phyloP scores from a whole-genome alignment of 768 basidiomycete species.

The Phanerochaete carnosa region DNA sequence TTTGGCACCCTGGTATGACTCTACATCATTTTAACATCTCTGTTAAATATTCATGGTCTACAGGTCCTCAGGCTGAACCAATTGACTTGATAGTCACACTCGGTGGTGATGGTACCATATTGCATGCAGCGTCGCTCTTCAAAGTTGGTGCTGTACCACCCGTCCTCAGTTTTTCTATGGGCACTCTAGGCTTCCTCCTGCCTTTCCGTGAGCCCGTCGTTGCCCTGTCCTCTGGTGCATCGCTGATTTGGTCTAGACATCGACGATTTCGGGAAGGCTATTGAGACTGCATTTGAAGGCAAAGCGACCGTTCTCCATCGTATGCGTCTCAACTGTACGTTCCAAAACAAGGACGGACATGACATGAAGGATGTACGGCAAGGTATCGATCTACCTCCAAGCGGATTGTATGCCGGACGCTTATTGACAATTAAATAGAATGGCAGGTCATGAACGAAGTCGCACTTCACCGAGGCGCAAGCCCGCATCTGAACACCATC shows the following conservation, averaged over 20 bases:
- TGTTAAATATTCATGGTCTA: neutral
- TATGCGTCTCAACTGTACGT: conserved; percentile 86
- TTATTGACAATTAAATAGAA: conserved; percentile 37
- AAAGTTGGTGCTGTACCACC: conserved; percentile 90
- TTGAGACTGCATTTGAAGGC: conserved; percentile 76
- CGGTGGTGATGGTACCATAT: conserved; percentile 93
- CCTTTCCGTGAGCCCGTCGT: conserved; percentile 75
- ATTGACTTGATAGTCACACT: conserved; percentile 89
- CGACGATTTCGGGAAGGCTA: conserved; percentile 77
- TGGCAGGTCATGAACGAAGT: conserved; percentile 99
- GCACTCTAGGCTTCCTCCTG: conserved; percentile 88
- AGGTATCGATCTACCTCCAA: conserved; percentile 36
- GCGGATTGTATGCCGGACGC: neutral
- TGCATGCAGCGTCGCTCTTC: conserved; percentile 91
- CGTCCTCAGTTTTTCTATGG: conserved; percentile 87
- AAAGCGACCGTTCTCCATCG: conserved; percentile 81
- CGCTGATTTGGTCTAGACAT: conserved; percentile 55
- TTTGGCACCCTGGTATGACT: conserved; percentile 58
- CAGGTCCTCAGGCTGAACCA: conserved; percentile 49
- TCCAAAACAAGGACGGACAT: conserved; percentile 57
- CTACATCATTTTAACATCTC: neutral
- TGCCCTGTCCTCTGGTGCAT: too few relatives aligned
- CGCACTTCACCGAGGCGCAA: conserved; percentile 86
- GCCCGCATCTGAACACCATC: conserved; percentile 89
- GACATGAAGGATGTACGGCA: conserved; percentile 57